phyloP scores from a whole-genome alignment of 2,329 filamentous ascomycete species.

The Amauroascus niger region DNA sequence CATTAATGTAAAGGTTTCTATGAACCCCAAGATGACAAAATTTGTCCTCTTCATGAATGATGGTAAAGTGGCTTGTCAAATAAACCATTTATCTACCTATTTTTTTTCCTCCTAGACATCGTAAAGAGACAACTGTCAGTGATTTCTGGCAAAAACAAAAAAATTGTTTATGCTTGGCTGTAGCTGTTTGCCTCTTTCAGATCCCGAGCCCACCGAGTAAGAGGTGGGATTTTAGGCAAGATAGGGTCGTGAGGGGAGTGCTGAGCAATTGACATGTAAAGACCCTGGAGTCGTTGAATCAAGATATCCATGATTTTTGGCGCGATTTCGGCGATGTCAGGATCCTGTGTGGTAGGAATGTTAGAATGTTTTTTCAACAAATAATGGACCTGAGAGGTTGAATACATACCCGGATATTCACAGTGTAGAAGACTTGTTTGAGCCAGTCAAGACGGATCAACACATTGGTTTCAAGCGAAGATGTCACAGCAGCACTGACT shows the following conservation, averaged over 20 bases:
- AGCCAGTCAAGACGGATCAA: constrained; percentile 51
- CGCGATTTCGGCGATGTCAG: constrained; percentile 47
- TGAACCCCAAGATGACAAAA: not conserved
- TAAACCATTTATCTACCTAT: too few species aligned
- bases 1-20: not conserved
- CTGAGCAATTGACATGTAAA: constrained; percentile 50
- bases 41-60: not conserved
- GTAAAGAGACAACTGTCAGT: not conserved
- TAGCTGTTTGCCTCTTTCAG: constrained; percentile 18
- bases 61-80: too few species aligned
- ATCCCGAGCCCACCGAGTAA: constrained; percentile 37
- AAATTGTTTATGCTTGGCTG: not conserved
- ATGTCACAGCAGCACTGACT: constrained; percentile 53
- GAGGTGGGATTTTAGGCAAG: constrained; percentile 42
- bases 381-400: not conserved
- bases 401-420: constrained; percentile 44
- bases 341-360: constrained; percentile 31
- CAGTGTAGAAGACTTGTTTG: constrained; percentile 44
- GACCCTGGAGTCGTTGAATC: constrained; percentile 45
- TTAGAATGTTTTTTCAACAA: not conserved
- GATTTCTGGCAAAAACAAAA: not conserved
- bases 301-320: constrained; percentile 53
- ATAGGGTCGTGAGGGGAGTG: constrained; percentile 44
- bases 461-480: constrained; percentile 45
- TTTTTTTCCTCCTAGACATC: too few species aligned